Conservation (phyloP, 192 early-diverging fungal species). For the Podochytrium sp. region DNA sequence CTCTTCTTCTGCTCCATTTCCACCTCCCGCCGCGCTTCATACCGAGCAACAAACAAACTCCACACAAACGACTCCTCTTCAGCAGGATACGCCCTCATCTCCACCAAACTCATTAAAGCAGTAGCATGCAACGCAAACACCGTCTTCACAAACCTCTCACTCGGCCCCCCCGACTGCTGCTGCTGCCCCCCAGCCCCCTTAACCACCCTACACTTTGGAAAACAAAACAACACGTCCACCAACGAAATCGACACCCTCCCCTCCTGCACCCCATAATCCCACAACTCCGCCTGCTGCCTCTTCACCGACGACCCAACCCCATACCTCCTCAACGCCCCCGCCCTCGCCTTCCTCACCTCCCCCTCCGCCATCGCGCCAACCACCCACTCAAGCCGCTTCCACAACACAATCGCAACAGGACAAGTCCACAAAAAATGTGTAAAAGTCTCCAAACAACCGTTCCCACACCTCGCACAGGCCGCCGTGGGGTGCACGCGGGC, state of each 20-base stretch:
- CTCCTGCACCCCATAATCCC: conserved; percentile 12
- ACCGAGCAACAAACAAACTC: conserved; percentile 23
- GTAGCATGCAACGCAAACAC: conserved; percentile 22
- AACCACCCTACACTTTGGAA: conserved; percentile 5
- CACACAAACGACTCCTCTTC: conserved; percentile 10
- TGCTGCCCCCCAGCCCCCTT: not conserved
- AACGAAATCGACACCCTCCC: conserved; percentile 8
- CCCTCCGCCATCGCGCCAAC: conserved; percentile 6
- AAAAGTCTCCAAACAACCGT: conserved; percentile 16
- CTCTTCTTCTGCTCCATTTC: conserved; percentile 3
- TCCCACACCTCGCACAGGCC: conserved; percentile 10
- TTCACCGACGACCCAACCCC: conserved; percentile 9
- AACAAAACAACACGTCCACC: conserved; percentile 32
- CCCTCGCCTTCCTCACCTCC: conserved; percentile 2
- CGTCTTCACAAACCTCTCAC: conserved; percentile 19
- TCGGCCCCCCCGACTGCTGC: not conserved
- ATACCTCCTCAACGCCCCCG: not conserved
- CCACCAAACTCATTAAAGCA: conserved; percentile 27
- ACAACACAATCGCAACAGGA: conserved; percentile 25
- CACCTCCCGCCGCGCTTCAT: conserved; percentile 21
- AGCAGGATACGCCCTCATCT: conserved; percentile 21
- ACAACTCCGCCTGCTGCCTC: conserved; percentile 7
- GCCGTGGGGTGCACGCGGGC: not conserved
- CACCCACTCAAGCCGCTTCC: conserved; percentile 26
- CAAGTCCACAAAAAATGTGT: conserved; percentile 30